phyloP scores from a whole-genome alignment of 768 basidiomycete species.

The Leccinum rimulosum region DNA sequence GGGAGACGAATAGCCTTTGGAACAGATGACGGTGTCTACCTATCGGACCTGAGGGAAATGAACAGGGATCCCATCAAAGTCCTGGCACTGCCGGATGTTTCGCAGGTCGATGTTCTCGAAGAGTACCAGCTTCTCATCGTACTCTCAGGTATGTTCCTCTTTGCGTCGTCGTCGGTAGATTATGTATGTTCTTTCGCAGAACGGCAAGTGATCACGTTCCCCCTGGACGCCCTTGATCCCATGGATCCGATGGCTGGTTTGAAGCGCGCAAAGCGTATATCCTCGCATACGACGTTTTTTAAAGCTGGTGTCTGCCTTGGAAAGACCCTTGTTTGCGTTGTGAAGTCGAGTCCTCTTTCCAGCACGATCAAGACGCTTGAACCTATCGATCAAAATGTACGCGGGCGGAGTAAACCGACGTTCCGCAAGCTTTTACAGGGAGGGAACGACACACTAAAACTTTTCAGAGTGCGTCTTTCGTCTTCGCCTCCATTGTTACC shows the following conservation, averaged over 20 bases:
- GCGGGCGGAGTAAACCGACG: slow-evolving; percentile 82
- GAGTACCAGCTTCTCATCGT: slow-evolving; percentile 95
- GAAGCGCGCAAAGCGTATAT: slow-evolving; percentile 92
- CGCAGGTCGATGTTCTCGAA: slow-evolving; percentile 94
- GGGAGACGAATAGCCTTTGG: slow-evolving; percentile 90
- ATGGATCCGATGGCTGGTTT: slow-evolving; percentile 88
- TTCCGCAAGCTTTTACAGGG: slow-evolving; percentile 94
- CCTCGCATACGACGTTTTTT: slow-evolving; percentile 96
- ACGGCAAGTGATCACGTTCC: slow-evolving; percentile 94
- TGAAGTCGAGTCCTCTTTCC: slow-evolving; percentile 91
- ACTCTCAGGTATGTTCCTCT: slow-evolving; percentile 72
- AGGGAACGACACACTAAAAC: slow-evolving; percentile 88
- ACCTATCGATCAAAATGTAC: slow-evolving; percentile 86
- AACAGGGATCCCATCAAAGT: slow-evolving; percentile 87
- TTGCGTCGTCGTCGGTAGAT: background rate
- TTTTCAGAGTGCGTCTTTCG: slow-evolving; percentile 68
- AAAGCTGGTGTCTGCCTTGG: slow-evolving; percentile 93
- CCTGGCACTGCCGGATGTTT: slow-evolving; percentile 81
- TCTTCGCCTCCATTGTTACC: background rate
- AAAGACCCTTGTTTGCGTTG: slow-evolving; percentile 90
- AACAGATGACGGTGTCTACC: slow-evolving; percentile 96
- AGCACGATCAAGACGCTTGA: slow-evolving; percentile 98
- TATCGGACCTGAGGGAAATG: slow-evolving; percentile 79
- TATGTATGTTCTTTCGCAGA: slow-evolving; percentile 46
- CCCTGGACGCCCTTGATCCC: slow-evolving; percentile 87